Base-by-base conservation (phyloP, 768 basidiomycete species). In the Auriscalpium orientale region DNA sequence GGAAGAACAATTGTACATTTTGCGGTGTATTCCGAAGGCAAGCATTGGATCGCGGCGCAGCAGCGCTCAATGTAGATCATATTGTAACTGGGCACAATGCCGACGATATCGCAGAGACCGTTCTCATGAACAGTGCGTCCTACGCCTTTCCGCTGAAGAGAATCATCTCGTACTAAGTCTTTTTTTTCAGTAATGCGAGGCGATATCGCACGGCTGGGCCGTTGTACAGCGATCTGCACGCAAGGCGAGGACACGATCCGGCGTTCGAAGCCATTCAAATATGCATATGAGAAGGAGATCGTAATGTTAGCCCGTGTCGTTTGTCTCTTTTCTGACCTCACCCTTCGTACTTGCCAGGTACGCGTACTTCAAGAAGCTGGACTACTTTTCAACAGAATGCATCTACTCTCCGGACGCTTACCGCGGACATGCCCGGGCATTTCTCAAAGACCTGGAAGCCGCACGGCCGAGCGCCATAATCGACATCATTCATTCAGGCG, bases 31-130 rank as follows among this genome's bases (percentile, higher is more conserved):
- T 99, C 67, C 79, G 97, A 55, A 79, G 97, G 46, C 97, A 98
- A 68, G 97, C 97, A 1, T 80, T 99, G 22, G 97, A 99, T 72
- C 80, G 95, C 57, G 97, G 97, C 1, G 97, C 95, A 4, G 82
- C 88, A 4, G 81, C 85, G 68, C 74, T 99, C 35, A 78, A 83
- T 36, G 95, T 98, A 13, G 93, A 98, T 61, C 97, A 99, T 66
- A 97, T 99, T 56, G 94, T 99, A 8, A 99, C 97, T 0, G 97
- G 97, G 1, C 97, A 99, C 70, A 99, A 99, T 66, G 97, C 97
- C 46, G 97, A 99, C 67, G 97, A 99, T 70, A 95, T 98, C 40
- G 97, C 97, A 7, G 97, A 99, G 73, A 99, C 97, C 0, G 91
- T 99, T 2, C 72, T 99, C 28, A 99, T 99, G 97, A 99, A 99